phyloP scores from a whole-genome alignment of 176 grass and related monocot genomes.

The Raddia distichophylla region DNA sequence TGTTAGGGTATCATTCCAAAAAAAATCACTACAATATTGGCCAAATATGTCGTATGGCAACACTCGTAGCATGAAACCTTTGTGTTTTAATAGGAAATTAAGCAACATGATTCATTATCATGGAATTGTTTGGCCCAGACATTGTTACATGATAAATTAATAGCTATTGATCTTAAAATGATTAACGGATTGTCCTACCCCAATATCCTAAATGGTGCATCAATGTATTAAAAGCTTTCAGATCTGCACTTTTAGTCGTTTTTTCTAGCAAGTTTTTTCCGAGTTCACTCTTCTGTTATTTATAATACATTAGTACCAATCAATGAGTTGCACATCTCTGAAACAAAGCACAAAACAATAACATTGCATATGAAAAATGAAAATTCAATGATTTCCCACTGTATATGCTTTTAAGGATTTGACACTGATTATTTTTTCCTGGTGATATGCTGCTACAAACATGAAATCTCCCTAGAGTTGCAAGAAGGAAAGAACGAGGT shows the following conservation, averaged over 20 bases:
- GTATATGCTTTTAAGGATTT: no score
- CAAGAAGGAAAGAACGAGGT: no score
- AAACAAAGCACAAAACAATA: not conserved
- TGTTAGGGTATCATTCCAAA: not conserved
- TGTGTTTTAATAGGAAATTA: not conserved
- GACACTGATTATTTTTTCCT: no score
- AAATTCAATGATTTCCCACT: no score
- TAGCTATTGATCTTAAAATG: not conserved
- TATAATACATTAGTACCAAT: not conserved
- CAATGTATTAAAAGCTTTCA: not conserved
- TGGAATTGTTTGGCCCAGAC: not conserved
- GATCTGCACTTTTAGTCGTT: not conserved
- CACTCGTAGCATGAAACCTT: not conserved
- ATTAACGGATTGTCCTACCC: not conserved
- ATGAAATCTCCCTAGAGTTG: no score
- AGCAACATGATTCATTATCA: not conserved
- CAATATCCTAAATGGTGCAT: not conserved
- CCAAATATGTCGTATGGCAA: not conserved
- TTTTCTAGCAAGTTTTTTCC: not conserved
- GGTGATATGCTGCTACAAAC: no score
- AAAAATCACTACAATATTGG: not conserved
- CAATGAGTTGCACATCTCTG: not conserved
- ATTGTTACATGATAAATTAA: slow-evolving; percentile 2
- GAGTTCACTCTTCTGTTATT: not conserved
- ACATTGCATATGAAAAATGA: not conserved